Conservation (phyloP, 192 early-diverging fungal genomes). For the Dissophora globulifera region DNA sequence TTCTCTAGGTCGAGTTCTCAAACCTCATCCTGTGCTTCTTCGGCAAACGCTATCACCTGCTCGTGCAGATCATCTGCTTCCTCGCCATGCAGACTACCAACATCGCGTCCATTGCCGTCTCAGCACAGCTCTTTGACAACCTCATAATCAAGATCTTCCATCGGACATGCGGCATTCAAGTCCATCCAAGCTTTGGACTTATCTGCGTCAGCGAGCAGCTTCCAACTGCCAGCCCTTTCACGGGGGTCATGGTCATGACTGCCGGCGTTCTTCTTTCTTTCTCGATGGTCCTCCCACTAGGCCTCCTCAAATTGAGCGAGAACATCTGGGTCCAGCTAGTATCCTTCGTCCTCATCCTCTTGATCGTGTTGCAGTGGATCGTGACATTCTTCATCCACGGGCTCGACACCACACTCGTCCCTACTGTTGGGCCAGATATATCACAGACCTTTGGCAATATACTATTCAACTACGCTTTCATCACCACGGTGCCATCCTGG, state of each 20-base stretch:
- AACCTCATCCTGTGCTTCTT: constrained; percentile 74
- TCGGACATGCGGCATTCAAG: constrained; percentile 73
- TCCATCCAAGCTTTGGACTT: constrained; percentile 63
- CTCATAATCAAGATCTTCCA: constrained; percentile 69
- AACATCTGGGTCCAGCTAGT: constrained; percentile 74
- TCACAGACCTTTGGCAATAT: constrained; percentile 69
- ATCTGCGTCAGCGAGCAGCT: constrained; percentile 58
- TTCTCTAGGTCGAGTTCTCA: constrained; percentile 75
- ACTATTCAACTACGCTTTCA: constrained; percentile 77
- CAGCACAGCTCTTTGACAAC: constrained; percentile 75
- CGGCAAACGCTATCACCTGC: constrained; percentile 67
- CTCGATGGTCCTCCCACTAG: constrained; percentile 65
- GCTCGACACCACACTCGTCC: constrained; percentile 65
- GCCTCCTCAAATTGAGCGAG: constrained; percentile 70
- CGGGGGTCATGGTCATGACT: constrained; percentile 29
- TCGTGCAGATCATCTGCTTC: constrained; percentile 73
- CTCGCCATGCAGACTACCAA: constrained; percentile 76
- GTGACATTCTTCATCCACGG: constrained; percentile 66
- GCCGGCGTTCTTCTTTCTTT: constrained; percentile 9
- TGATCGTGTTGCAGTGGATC: constrained; percentile 68
- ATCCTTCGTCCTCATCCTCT: constrained; percentile 62
- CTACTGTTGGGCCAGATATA: constrained; percentile 58
- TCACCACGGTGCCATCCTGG: constrained; percentile 75
- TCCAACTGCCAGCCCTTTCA: constrained; percentile 24
- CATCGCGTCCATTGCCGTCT: constrained; percentile 76